Evolutionary conservation across 305 asterid species (phyloP).

Genomic region (Fraxinus nigra): DNA sequence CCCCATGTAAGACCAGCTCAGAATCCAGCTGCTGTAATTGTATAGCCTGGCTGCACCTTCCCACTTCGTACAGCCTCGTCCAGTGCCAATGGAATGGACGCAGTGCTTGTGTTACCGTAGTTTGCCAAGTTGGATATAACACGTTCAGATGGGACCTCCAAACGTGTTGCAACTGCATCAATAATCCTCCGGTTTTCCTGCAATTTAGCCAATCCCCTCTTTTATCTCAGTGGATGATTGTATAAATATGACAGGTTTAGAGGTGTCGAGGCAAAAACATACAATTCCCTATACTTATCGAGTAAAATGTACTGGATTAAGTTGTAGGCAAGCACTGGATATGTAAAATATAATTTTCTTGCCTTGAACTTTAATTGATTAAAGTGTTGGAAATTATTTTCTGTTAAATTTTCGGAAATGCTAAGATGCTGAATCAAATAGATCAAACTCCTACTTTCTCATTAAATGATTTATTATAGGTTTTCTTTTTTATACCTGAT

Average conservation of each 20-base stretch:
- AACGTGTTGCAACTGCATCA: slow-evolving; percentile 82
- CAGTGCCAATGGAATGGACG: slow-evolving; percentile 88
- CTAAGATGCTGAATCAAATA: neutral
- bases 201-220: neutral
- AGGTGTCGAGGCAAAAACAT: neutral
- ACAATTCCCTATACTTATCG: neutral
- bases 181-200: slow-evolving; percentile 93
- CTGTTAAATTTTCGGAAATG: neutral
- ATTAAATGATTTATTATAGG: neutral
- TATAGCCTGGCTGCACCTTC: slow-evolving; percentile 72
- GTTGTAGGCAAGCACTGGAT: neutral
- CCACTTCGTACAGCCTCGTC: slow-evolving; percentile 91
- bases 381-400: neutral
- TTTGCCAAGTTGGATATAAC: slow-evolving; percentile 85
- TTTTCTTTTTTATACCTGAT: slow-evolving; percentile 52
- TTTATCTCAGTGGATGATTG: neutral
- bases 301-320: neutral
- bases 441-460: neutral
- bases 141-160: slow-evolving; percentile 62
- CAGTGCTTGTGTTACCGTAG: slow-evolving; percentile 90
- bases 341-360: neutral
- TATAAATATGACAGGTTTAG: neutral
- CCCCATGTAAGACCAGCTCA: slow-evolving; percentile 99
- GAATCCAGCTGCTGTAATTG: slow-evolving; percentile 87
- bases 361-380: neutral